Percentiles rank a stretch among this genome's conserved stretches.
Conservation (phyloP, 495 filamentous ascomycete genomes). For the Tuber melanosporum region DNA sequence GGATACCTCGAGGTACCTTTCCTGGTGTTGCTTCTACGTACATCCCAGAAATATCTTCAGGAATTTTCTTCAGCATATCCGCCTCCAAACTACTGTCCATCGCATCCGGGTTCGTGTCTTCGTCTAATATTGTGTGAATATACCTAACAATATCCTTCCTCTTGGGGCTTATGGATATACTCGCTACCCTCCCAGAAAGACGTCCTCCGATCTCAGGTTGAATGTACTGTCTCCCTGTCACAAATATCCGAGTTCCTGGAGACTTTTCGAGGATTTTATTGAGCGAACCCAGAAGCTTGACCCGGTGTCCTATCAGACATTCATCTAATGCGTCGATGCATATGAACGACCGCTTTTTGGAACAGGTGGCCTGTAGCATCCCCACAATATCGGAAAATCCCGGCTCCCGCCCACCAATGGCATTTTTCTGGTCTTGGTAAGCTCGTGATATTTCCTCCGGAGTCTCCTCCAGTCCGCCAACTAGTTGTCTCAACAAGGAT, state of each 20-base stretch:
- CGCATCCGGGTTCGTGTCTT: not conserved
- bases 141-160: not conserved
- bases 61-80: not conserved
- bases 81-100: not conserved
- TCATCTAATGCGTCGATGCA: no score
- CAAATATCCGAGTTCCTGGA: not conserved
- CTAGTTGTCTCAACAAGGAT: no score
- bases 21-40: not conserved
- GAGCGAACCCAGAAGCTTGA: not conserved
- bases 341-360: no score
- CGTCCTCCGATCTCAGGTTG: not conserved
- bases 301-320: not conserved
- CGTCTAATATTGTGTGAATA: not conserved
- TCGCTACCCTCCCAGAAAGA: not conserved
- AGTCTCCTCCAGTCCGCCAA: no score
- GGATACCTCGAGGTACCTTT: no score
- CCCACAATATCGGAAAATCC: no score
- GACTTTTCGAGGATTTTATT: not conserved
- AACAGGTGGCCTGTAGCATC: no score
- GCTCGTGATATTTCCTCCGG: no score
- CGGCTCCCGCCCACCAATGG: no score
- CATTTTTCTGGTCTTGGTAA: no score
- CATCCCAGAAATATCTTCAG: not conserved
- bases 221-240: not conserved
- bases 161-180: not conserved